A percentile compares a stretch with the other conserved stretches of the same genome.
Evolutionary conservation across 2,329 filamentous ascomycete species (phyloP).

Genomic region (Aspergillus phoenicis): DNA sequence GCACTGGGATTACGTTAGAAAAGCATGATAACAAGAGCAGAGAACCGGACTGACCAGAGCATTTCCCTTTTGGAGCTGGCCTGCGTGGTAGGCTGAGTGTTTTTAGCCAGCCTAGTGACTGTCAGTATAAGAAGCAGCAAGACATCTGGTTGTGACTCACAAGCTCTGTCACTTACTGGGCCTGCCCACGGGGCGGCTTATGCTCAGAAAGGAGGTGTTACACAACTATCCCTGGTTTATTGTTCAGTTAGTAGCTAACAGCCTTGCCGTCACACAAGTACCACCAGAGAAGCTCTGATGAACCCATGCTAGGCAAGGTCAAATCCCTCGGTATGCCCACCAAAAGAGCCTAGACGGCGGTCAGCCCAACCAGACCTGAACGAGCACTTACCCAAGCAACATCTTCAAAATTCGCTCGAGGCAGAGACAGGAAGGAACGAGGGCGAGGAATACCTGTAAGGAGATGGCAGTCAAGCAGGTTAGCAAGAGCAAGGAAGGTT

Average conservation of each 20-base stretch:
- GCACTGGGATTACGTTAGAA: neutral
- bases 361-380: neutral
- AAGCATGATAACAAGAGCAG: neutral
- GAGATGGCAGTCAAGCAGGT: neutral
- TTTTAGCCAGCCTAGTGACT: conserved; percentile 18
- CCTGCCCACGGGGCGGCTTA: conserved; percentile 19
- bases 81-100: conserved; percentile 2
- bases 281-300: neutral
- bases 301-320: neutral
- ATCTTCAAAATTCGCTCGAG: neutral
- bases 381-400: neutral
- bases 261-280: neutral
- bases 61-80: conserved; percentile 10
- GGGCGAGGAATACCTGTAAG: neutral
- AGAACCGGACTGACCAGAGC: conserved; percentile 3
- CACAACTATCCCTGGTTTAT: neutral
- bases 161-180: conserved; percentile 24
- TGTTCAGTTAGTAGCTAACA: neutral
- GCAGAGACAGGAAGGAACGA: neutral
- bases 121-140: neutral
- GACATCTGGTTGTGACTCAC: conserved; percentile 3
- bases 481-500: too few species aligned
- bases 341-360: neutral
- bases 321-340: neutral
- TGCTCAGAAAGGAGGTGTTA: conserved; percentile 18